Evolutionary conservation across 768 basidiomycete species (phyloP).

Genomic region (Nidularia pulvinata): DNA sequence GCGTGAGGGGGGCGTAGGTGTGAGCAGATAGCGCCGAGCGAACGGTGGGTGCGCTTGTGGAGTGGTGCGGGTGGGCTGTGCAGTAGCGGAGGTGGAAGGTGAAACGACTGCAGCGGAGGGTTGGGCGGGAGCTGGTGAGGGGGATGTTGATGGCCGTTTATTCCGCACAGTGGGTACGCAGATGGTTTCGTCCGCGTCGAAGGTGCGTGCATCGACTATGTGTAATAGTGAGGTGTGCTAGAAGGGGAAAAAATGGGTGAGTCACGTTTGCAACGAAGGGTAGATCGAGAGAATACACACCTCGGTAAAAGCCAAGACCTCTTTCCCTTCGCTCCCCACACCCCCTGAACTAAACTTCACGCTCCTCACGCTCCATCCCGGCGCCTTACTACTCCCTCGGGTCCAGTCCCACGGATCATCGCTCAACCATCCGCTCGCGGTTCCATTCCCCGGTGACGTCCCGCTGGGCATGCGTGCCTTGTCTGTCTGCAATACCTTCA

Average conservation of each 20-base stretch:
- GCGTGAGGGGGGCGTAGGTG: not conserved
- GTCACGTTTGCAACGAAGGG: constrained; percentile 6
- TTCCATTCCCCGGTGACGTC: constrained; percentile 26
- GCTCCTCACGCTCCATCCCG: constrained; percentile 83
- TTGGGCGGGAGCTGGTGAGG: constrained; percentile 2
- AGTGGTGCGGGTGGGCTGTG: too few species aligned
- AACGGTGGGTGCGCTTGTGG: too few species aligned
- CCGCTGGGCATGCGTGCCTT: constrained; percentile 24
- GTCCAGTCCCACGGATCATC: constrained; percentile 75
- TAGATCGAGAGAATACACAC: constrained; percentile 29
- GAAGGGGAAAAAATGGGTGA: not conserved
- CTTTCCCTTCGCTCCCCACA: constrained; percentile 46
- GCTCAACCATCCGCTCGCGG: constrained; percentile 50
- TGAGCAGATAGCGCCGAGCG: not conserved
- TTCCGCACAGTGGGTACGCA: constrained; percentile 1
- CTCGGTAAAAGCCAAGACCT: constrained; percentile 91
- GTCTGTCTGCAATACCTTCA: constrained; percentile 69
- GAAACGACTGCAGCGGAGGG: not conserved
- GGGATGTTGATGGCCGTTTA: not conserved
- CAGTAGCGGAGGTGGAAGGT: too few species aligned
- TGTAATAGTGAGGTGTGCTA: constrained; percentile 86
- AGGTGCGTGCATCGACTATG: constrained; percentile 85
- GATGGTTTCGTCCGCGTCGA: constrained; percentile 66
- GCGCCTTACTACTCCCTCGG: constrained; percentile 52
- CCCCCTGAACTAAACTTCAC: constrained; percentile 80